Evolutionary conservation across 352 stramenopile species (phyloP), one percentile per base, ranked within the genome.

Genomic region (Lagenidium giganteum): DNA sequence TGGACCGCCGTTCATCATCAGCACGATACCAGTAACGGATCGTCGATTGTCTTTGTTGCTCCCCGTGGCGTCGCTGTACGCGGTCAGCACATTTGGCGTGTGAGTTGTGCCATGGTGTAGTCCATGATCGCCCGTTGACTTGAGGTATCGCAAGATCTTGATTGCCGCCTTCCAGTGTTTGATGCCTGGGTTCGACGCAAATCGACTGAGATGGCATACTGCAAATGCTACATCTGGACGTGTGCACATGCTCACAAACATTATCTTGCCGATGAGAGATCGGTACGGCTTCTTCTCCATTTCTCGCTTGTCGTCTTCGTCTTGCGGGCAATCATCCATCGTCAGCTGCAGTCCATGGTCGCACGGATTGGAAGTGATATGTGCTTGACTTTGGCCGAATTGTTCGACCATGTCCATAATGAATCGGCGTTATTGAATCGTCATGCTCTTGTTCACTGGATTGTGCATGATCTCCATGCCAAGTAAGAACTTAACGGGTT

Each of bases 401-500:
- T 27, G 32, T 30, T 44, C 48, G 1, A 13, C 6, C 3, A 55
- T n/a, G n/a, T n/a, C n/a, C n/a, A n/a, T n/a, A n/a, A n/a, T 25
- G 27, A 27, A 47, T 12, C 38, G 40, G n/a, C n/a, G n/a, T n/a
- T n/a, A n/a, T n/a, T n/a, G n/a, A n/a, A n/a, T n/a, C n/a, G n/a
- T n/a, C n/a, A n/a, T n/a, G n/a, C n/a, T n/a, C 11, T 25, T 30
- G 9, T 3, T 20, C 4, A 12, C n/a, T 2, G 13, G n/a, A 20
- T 55, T 26, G 26, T 42, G 29, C 21, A 27, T 17, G n/a, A 50
- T 45, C 18, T 52, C 46, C 14, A 28, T 45, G 27, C 20, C 39
- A 8, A 65, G 33, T 1, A 65, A 14, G 17, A 35, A 27, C n/a
- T 57, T 56, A 5, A 51, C 49, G 27, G 13, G 18, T 5, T 36